Conservation (phyloP, 306 rosid species). For the Crotalaria pallida region DNA sequence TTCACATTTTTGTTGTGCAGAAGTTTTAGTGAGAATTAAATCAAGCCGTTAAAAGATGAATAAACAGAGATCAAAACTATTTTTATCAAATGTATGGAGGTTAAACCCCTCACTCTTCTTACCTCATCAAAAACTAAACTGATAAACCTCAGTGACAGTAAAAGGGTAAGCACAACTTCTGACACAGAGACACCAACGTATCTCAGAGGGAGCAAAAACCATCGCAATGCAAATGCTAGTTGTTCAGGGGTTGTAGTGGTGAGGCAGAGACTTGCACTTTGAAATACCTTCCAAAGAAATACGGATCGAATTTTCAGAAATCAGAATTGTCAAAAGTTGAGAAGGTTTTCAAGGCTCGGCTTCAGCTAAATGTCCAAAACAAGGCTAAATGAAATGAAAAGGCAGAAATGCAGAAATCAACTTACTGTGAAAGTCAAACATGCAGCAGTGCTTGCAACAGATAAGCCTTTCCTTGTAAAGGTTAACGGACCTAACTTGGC, state of each 20-base stretch:
- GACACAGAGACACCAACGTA: constrained; percentile 82
- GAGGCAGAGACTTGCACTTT: constrained; percentile 97
- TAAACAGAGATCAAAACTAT: neutral
- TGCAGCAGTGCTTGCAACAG: constrained; percentile 87
- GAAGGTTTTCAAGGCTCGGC: constrained; percentile 13
- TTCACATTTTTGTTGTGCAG: neutral
- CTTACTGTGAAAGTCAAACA: constrained; percentile 89
- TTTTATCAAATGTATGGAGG: neutral
- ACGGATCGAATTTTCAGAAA: constrained; percentile 22
- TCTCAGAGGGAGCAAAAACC: constrained; percentile 88
- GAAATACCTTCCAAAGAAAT: constrained; percentile 71
- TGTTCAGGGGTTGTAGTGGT: constrained; percentile 93
- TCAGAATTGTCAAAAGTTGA: constrained; percentile 8
- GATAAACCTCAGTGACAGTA: constrained; percentile 86
- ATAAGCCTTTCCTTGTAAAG: constrained; percentile 89
- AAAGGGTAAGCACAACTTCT: constrained; percentile 83
- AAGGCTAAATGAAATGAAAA: neutral
- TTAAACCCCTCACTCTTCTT: constrained; percentile 23
- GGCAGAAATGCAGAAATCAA: constrained; percentile 19
- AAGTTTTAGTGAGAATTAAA: constrained; percentile 10
- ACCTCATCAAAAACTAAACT: constrained; percentile 95
- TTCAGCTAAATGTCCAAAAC: constrained; percentile 4
- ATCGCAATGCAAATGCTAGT: constrained; percentile 79
- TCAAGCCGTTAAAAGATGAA: neutral
- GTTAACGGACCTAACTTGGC: constrained; percentile 79